Evolutionary conservation across 371 early-diverging fungal species (phyloP).

Genomic region (Mucor irregularis): DNA sequence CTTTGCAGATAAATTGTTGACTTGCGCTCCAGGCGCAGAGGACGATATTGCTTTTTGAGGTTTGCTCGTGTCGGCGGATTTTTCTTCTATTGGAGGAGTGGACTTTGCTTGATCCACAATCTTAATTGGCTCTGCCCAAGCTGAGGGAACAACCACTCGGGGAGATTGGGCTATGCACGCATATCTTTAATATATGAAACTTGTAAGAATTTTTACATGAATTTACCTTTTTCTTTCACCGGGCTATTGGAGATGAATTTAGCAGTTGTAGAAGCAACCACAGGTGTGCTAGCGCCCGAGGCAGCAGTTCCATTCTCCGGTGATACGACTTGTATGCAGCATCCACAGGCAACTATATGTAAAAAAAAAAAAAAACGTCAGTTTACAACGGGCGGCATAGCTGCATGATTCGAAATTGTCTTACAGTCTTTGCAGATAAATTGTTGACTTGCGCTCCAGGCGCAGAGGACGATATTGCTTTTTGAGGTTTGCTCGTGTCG

Average conservation of each 20-base stretch:
- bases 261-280: constrained; percentile 10
- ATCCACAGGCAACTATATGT: constrained; percentile 14
- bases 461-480: constrained; percentile 23
- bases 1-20: constrained; percentile 54
- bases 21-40: constrained; percentile 24
- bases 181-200: too few relatives aligned
- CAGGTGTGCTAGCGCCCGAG: background rate
- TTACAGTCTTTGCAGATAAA: constrained; percentile 56
- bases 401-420: constrained; percentile 6
- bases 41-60: constrained; percentile 26
- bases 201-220: background rate
- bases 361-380: constrained; percentile 22
- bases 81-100: constrained; percentile 4
- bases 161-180: constrained; percentile 20
- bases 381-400: constrained; percentile 8
- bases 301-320: background rate
- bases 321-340: background rate
- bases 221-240: constrained; percentile 25
- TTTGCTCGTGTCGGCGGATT: constrained; percentile 16
- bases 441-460: constrained; percentile 32
- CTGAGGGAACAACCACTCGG: constrained; percentile 15
- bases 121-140: constrained; percentile 31
- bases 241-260: constrained; percentile 40
- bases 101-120: constrained; percentile 23
- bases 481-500: constrained; percentile 24